These are phyloP conservation scores for Podospora pseudopauciseta DNA, from an alignment of 495 filamentous ascomycete species.

Conservation along the genomic window DNA sequence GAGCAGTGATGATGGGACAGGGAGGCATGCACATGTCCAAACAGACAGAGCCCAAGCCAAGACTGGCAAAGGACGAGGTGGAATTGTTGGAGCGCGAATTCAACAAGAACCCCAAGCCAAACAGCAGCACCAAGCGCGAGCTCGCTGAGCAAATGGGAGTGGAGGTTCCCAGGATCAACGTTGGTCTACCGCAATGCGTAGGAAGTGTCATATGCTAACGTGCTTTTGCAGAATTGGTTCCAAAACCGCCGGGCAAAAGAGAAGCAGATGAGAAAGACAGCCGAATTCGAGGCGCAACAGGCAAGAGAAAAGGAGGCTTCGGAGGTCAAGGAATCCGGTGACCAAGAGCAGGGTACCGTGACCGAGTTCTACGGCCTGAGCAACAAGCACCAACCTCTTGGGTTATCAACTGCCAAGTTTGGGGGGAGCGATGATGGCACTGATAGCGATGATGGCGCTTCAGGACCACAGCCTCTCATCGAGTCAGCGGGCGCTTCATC, in stretches of 20 bases:
- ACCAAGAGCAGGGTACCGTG: conserved; percentile 24
- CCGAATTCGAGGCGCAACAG: conserved; percentile 59
- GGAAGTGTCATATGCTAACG: conserved; percentile 31
- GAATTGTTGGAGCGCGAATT: conserved; percentile 73
- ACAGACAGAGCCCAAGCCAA: conserved; percentile 57
- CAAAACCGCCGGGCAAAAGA: conserved; percentile 83
- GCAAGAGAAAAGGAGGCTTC: conserved; percentile 47
- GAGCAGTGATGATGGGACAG: conserved; percentile 32
- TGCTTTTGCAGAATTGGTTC: conserved; percentile 72
- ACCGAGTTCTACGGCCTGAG: conserved; percentile 32
- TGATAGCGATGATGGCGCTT: conserved; percentile 14
- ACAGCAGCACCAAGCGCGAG: conserved; percentile 68
- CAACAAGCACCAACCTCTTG: conserved; percentile 31
- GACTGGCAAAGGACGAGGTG: conserved; percentile 78
- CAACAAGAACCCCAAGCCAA: conserved; percentile 71
- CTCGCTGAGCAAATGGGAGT: conserved; percentile 69
- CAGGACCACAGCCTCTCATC: conserved; percentile 11
- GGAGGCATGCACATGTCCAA: conserved; percentile 31
- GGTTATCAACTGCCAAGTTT: conserved; percentile 38
- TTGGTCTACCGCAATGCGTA: conserved; percentile 41
- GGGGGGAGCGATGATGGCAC: conserved; percentile 22
- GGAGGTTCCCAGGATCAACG: conserved; percentile 72
- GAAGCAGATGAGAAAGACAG: conserved; percentile 70
- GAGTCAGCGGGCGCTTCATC: neutral
- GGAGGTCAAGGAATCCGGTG: conserved; percentile 36